Percentiles rank a stretch among this genome's conserved stretches.
These are phyloP conservation scores for Spathaspora sp. DNA, from an alignment of 805 yeast species.

Conservation along the genomic window DNA sequence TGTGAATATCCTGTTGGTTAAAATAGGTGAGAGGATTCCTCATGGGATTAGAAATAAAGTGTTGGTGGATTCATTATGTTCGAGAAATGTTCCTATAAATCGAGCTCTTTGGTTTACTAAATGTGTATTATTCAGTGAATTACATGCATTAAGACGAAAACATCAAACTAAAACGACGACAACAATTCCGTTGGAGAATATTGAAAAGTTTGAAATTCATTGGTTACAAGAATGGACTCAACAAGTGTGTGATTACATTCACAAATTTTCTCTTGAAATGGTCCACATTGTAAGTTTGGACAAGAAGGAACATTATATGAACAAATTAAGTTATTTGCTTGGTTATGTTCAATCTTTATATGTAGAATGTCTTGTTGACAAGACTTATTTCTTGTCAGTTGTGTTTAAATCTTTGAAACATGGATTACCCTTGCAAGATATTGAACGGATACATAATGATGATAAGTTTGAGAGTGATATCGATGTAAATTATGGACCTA, in stretches of 20 bases:
- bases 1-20: constrained; percentile 58
- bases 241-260: constrained; percentile 63
- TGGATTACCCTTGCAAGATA: constrained; percentile 28
- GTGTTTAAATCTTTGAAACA: constrained; percentile 49
- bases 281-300: constrained; percentile 20
- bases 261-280: constrained; percentile 45
- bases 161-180: constrained; percentile 16
- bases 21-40: constrained; percentile 76
- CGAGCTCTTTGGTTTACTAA: constrained; percentile 90
- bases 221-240: constrained; percentile 92
- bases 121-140: constrained; percentile 79
- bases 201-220: constrained; percentile 41
- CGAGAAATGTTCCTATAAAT: constrained; percentile 65
- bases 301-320: constrained; percentile 39
- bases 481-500: constrained; percentile 32
- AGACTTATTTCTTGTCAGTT: constrained; percentile 59
- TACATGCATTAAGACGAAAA: constrained; percentile 29
- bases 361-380: constrained; percentile 64
- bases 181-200: constrained; percentile 5
- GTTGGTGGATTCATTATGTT: constrained; percentile 69
- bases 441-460: too few species aligned
- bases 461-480: constrained; percentile 7
- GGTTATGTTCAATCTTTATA: constrained; percentile 62
- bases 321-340: constrained; percentile 55
- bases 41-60: constrained; percentile 80